A percentile compares a stretch with the other conserved stretches of the same genome.
These are phyloP conservation scores for Cryptosporidium muris DNA, from an alignment of 169 alveolate genomes.

Conservation along the genomic window DNA sequence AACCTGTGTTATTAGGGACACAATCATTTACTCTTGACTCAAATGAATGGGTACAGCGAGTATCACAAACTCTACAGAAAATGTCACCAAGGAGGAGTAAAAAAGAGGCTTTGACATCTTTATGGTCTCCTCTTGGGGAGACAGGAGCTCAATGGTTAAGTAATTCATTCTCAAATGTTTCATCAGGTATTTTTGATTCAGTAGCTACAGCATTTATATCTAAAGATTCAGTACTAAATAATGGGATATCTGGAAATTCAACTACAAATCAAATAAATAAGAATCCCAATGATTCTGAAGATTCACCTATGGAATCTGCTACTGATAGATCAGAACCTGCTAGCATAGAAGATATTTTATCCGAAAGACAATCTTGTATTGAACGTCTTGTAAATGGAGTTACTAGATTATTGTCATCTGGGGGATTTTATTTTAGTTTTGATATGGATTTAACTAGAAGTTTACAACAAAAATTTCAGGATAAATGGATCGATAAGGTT, in stretches of 20 bases:
- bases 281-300: not conserved
- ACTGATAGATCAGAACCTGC: not conserved
- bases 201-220: conserved; percentile 42
- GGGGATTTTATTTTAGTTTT: conserved; percentile 67
- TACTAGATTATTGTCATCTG: conserved; percentile 59
- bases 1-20: not conserved
- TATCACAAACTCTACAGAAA: conserved; percentile 31
- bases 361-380: conserved; percentile 17
- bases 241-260: not conserved
- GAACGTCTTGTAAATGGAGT: conserved; percentile 53
- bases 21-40: not conserved
- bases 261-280: not conserved
- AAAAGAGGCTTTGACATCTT: conserved; percentile 32
- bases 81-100: conserved; percentile 44
- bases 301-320: not conserved
- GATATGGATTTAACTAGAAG: conserved; percentile 52
- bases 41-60: conserved; percentile 51
- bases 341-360: conserved; percentile 28
- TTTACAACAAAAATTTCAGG: conserved; percentile 42
- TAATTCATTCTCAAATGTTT: conserved; percentile 35
- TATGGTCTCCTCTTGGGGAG: conserved; percentile 1
- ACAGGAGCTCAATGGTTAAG: conserved; percentile 56
- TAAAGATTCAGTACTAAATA: not conserved
- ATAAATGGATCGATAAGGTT: conserved; percentile 8
- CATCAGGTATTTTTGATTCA: conserved; percentile 36